Percentiles rank a stretch among this genome's conserved stretches.
These are phyloP conservation scores for Kwoniella mangroviensis DNA, from an alignment of 768 basidiomycete genomes.

Conservation along the genomic window DNA sequence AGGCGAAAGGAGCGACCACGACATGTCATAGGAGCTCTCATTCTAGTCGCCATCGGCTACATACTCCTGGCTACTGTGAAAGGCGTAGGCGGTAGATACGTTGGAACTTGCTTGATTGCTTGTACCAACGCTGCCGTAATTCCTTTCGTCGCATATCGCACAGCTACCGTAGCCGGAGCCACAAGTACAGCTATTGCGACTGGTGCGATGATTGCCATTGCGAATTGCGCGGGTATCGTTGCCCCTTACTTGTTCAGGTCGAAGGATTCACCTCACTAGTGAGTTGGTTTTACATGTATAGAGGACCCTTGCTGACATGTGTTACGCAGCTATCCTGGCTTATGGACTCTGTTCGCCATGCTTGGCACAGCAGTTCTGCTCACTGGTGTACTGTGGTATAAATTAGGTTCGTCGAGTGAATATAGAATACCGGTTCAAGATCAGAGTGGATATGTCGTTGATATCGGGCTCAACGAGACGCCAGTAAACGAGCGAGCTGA, in stretches of 20 bases:
- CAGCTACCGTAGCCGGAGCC: slow-evolving; percentile 46
- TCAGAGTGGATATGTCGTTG: neutral
- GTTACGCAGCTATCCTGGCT: slow-evolving; percentile 39
- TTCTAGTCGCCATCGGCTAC: slow-evolving; percentile 44
- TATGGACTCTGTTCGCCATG: slow-evolving; percentile 51
- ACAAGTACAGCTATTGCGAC: slow-evolving; percentile 51
- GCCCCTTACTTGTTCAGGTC: slow-evolving; percentile 48
- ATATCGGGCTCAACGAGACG: neutral
- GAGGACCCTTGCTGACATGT: neutral
- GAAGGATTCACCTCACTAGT: slow-evolving; percentile 39
- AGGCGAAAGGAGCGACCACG: slow-evolving; percentile 32
- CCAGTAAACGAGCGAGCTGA: neutral
- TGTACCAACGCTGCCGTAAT: slow-evolving; percentile 54
- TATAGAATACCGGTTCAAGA: slow-evolving; percentile 20
- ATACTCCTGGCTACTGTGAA: slow-evolving; percentile 43
- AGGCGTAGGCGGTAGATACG: slow-evolving; percentile 39
- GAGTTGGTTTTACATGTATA: neutral
- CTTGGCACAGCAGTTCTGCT: slow-evolving; percentile 32
- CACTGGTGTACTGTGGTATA: slow-evolving; percentile 42
- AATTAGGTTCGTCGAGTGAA: slow-evolving; percentile 43
- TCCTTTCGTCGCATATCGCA: slow-evolving; percentile 46
- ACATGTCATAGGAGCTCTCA: slow-evolving; percentile 46
- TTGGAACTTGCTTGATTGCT: slow-evolving; percentile 48
- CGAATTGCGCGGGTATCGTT: slow-evolving; percentile 45
- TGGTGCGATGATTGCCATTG: slow-evolving; percentile 41